Evolutionary conservation across 225 moss, liverwort and hornwort genomes (phyloP), one percentile per base, ranked within the genome.

Genomic region (Takakia lepidozioides): DNA sequence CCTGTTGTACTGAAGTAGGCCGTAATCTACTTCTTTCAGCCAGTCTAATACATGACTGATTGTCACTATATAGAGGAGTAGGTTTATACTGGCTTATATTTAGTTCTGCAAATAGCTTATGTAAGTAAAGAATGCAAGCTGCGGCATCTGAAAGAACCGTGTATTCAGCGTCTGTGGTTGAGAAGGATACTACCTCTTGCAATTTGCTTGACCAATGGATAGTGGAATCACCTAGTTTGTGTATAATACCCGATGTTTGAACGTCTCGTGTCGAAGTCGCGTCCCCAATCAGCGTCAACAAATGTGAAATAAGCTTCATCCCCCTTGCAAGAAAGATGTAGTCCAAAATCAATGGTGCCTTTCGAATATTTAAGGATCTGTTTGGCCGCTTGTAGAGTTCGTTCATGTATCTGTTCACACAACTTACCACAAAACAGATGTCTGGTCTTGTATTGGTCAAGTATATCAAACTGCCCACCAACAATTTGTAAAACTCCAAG

Each of bases 161-260:
- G 24, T 26, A 46, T 26, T 46, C 46, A 4, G 24, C 46, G 20
- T 46, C 24, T 9, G 15, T 46, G 10, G 46, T 46, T 46, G 46
- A 46, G 6, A 46, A 24, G 4, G 46, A 46, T 7, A 46, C 2
- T 46, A 46, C 46, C 20, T 46, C 46, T 19, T 46, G 46, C 15
- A 19, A 15, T 46, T 46, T 26, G 22, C 1, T 22, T 13, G 10
- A 22, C 46, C 25, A 46, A 26, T 46, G 22, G 15, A 46, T 46
- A 1, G 2, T 46, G 1, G 2, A 24, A 22, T 22, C 15, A 5
- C 21, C 25, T 20, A 46, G 0, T 20, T 46, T 46, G 20, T 46
- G 46, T 20, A 46, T 10, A 24, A 46, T 46, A 13, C 46, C 3
- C 24, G 46, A 46, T 22, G 1, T 46, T n/a, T 46, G 46, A 46